phyloP scores from a whole-genome alignment of 2,329 filamentous ascomycete species.

The Diaporthe eres region DNA sequence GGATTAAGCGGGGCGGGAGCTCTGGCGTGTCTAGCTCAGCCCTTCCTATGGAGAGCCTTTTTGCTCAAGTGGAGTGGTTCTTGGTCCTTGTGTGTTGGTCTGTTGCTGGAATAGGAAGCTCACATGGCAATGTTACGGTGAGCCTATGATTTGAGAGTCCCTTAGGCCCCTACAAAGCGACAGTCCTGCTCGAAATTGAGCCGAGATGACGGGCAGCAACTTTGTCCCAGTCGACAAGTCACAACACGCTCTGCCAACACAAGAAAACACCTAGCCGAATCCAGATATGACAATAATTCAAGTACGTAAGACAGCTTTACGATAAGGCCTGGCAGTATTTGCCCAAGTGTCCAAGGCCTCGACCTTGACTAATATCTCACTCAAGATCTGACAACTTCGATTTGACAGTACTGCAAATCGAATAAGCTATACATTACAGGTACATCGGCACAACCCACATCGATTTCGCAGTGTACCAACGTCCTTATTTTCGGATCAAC shows the following conservation, averaged over 20 bases:
- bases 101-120: constrained; percentile 1
- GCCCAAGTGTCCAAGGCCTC: neutral
- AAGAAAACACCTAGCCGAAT: neutral
- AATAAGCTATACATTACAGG: neutral
- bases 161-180: neutral
- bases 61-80: neutral
- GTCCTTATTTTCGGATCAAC: neutral
- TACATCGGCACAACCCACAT: neutral
- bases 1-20: neutral
- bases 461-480: neutral
- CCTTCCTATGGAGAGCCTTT: neutral
- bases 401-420: neutral
- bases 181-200: too few species aligned
- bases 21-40: neutral
- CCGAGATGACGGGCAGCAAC: neutral
- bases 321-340: neutral
- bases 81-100: neutral
- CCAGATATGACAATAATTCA: neutral
- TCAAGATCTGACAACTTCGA: neutral
- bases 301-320: neutral
- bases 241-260: neutral
- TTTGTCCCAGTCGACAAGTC: neutral
- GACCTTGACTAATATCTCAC: neutral
- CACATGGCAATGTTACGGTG: neutral
- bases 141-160: neutral